These are phyloP conservation scores for Sporothrix humicola DNA, from an alignment of 2,329 filamentous ascomycete species.

Conservation along the genomic window DNA sequence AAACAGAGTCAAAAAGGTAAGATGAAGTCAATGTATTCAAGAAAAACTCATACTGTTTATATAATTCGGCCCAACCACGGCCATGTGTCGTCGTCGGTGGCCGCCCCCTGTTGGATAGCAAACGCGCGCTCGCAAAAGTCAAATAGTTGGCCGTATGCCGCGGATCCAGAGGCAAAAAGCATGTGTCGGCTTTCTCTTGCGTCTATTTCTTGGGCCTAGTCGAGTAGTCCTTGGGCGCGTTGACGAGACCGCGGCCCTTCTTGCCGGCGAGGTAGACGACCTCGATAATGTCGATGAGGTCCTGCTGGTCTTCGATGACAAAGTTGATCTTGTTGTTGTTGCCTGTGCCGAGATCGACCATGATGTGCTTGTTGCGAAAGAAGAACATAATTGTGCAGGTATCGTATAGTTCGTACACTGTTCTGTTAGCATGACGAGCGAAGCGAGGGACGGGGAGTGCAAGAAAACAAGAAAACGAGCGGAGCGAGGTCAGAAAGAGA, in stretches of 20 bases:
- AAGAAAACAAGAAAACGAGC: not conserved
- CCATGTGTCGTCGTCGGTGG: not conserved
- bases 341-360: constrained; percentile 96
- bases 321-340: constrained; percentile 75
- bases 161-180: not conserved
- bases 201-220: constrained; percentile 70
- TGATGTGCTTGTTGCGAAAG: constrained; percentile 98
- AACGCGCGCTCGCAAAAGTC: constrained; percentile 4
- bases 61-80: no score
- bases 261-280: constrained; percentile 98
- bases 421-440: constrained; percentile 69
- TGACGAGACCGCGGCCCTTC: constrained; percentile 94
- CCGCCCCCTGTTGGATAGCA: not conserved
- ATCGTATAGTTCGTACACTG: constrained; percentile 78
- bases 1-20: constrained; percentile 16
- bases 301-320: constrained; percentile 88
- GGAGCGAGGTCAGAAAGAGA: not conserved
- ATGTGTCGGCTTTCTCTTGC: not conserved
- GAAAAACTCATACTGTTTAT: constrained; percentile 10
- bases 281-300: constrained; percentile 97
- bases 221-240: constrained; percentile 85
- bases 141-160: not conserved
- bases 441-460: not conserved
- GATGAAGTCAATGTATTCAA: not conserved
- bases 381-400: constrained; percentile 86